Evolutionary conservation across 1,284 basidiomycete species (phyloP).

Genomic region (Caloboletus inedulis): DNA sequence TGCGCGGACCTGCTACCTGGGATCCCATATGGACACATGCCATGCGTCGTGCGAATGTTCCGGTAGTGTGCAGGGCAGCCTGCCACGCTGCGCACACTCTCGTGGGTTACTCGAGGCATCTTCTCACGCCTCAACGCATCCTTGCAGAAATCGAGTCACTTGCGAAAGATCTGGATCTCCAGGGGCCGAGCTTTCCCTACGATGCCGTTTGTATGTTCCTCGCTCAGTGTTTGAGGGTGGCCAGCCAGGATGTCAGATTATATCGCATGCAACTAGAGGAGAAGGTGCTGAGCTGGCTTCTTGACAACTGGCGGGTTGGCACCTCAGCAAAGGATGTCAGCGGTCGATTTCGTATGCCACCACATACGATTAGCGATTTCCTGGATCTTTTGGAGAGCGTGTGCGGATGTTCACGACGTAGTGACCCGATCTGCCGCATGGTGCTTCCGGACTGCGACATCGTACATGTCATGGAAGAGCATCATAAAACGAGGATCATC

Average conservation of each 20-base stretch:
- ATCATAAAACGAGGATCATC: conserved; percentile 56
- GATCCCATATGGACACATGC: conserved; percentile 79
- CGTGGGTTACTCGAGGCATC: conserved; percentile 40
- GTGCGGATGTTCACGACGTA: conserved; percentile 51
- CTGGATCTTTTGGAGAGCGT: conserved; percentile 62
- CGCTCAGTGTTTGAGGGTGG: conserved; percentile 58
- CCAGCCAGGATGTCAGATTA: conserved; percentile 75
- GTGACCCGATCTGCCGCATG: conserved; percentile 44
- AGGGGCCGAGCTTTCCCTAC: conserved; percentile 79
- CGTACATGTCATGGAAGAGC: conserved; percentile 56
- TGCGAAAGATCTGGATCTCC: conserved; percentile 77
- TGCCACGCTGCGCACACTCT: conserved; percentile 70
- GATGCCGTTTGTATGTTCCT: conserved; percentile 88
- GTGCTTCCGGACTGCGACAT: conserved; percentile 66
- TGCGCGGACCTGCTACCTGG: conserved; percentile 48
- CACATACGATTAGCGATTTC: conserved; percentile 58
- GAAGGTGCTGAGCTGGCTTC: conserved; percentile 79
- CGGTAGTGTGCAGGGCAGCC: conserved; percentile 72
- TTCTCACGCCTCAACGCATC: conserved; percentile 55
- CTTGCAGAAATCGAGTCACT: conserved; percentile 72
- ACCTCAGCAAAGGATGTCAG: conserved; percentile 33
- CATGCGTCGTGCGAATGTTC: conserved; percentile 66
- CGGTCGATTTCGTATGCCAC: conserved; percentile 43
- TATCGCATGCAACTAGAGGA: conserved; percentile 81
- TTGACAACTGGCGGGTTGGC: conserved; percentile 68